Conservation (phyloP, 805 yeast genomes). For the Wickerhamomyces tratensis region DNA sequence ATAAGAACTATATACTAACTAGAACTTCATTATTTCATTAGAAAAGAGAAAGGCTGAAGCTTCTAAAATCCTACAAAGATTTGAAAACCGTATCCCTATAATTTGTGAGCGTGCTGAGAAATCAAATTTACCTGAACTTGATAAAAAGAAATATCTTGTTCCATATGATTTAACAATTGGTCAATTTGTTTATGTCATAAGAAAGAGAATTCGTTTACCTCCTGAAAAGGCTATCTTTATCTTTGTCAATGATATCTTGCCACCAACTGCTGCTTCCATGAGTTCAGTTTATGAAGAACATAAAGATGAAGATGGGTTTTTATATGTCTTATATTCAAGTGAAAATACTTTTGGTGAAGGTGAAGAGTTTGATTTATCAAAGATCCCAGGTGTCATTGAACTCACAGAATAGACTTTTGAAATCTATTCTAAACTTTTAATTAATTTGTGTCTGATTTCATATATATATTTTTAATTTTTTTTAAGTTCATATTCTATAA, state of each 20-base stretch:
- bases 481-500: too few relatives aligned
- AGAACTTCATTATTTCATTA: constrained; percentile 9
- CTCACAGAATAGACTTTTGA: neutral
- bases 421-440: too few relatives aligned
- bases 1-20: constrained; percentile 2
- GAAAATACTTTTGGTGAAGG: constrained; percentile 93
- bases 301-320: constrained; percentile 95
- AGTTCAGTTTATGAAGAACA: constrained; percentile 92
- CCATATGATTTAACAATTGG: constrained; percentile 96
- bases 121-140: constrained; percentile 92
- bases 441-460: too few relatives aligned
- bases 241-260: constrained; percentile 92
- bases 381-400: constrained; percentile 1
- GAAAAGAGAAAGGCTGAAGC: constrained; percentile 95
- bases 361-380: constrained; percentile 29
- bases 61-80: constrained; percentile 79
- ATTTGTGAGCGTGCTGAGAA: constrained; percentile 97
- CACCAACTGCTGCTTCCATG: constrained; percentile 97
- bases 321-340: constrained; percentile 92
- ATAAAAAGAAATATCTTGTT: constrained; percentile 92
- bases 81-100: constrained; percentile 86
- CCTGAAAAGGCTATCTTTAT: constrained; percentile 97
- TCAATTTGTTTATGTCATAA: constrained; percentile 94
- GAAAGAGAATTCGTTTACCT: constrained; percentile 92
- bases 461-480: too few relatives aligned